These are phyloP conservation scores for Colletotrichum lupini DNA, from an alignment of 2,329 filamentous ascomycete species.

Conservation along the genomic window DNA sequence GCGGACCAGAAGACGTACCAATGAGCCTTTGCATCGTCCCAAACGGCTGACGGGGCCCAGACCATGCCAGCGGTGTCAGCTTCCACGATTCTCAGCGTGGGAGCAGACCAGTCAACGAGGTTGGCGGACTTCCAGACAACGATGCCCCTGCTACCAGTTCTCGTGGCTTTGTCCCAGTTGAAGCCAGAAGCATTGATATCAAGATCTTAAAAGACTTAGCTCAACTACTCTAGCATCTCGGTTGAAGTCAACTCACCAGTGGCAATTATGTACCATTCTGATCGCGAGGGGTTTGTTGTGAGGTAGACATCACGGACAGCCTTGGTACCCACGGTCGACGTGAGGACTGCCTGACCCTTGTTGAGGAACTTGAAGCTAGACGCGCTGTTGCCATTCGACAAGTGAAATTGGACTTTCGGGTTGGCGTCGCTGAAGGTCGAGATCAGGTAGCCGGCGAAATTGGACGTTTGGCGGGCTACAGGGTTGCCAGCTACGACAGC, in stretches of 20 bases:
- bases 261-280: slow-evolving; percentile 48
- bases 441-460: slow-evolving; percentile 47
- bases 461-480: too few relatives aligned
- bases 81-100: slow-evolving; percentile 42
- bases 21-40: slow-evolving; percentile 46
- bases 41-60: slow-evolving; percentile 51
- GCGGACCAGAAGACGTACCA: slow-evolving; percentile 62
- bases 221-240: background rate
- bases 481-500: too few relatives aligned
- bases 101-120: slow-evolving; percentile 47
- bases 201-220: slow-evolving; percentile 40
- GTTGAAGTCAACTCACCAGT: slow-evolving; percentile 41
- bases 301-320: slow-evolving; percentile 49
- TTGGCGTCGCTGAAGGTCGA: slow-evolving; percentile 48
- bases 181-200: slow-evolving; percentile 48
- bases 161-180: slow-evolving; percentile 48
- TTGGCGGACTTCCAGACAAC: slow-evolving; percentile 51
- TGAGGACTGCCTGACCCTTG: slow-evolving; percentile 44
- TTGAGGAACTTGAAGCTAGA: slow-evolving; percentile 47
- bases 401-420: slow-evolving; percentile 46
- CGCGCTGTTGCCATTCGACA: slow-evolving; percentile 46
- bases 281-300: slow-evolving; percentile 45
- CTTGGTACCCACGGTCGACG: slow-evolving; percentile 47
- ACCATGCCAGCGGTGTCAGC: slow-evolving; percentile 48
- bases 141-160: slow-evolving; percentile 48